Evolutionary conservation across 2,329 filamentous ascomycete genomes (phyloP).

Genomic region (Hypomyces perniciosus): DNA sequence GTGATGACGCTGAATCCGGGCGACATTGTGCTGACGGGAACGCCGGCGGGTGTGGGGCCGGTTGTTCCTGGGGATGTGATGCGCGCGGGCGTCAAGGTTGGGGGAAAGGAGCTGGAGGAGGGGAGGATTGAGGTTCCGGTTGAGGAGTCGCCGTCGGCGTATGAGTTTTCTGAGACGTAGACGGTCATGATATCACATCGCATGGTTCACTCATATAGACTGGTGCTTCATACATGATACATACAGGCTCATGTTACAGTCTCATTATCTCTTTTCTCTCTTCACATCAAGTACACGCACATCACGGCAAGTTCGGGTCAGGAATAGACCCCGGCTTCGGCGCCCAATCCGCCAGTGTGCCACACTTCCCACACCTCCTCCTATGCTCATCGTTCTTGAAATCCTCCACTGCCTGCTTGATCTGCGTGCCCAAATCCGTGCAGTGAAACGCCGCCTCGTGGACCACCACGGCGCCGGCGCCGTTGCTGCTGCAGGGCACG

Average conservation of each 20-base stretch:
- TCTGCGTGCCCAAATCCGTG: conserved; percentile 86
- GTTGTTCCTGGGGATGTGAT: conserved; percentile 84
- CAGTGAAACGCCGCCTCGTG: conserved; percentile 86
- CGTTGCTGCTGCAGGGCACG: conserved; percentile 47
- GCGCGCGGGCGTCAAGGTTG: conserved; percentile 72
- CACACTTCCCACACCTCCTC: conserved; percentile 73
- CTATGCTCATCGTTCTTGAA: conserved; percentile 64
- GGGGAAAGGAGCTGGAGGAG: conserved; percentile 78
- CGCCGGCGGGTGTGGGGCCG: conserved; percentile 88
- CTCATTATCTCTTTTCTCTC: background rate
- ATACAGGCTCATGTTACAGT: background rate
- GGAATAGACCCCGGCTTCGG: conserved; percentile 54
- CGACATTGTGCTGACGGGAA: conserved; percentile 93
- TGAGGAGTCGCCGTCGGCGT: conserved; percentile 70
- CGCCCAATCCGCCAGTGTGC: conserved; percentile 64
- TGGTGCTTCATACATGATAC: background rate
- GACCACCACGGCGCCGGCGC: conserved; percentile 46
- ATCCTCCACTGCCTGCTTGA: conserved; percentile 80
- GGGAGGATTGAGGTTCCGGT: conserved; percentile 78
- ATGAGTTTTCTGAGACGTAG: conserved; percentile 69
- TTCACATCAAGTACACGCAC: background rate
- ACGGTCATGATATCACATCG: conserved; percentile 8
- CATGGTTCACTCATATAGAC: too few relatives aligned
- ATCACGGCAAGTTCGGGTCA: conserved; percentile 48
- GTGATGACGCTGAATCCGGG: conserved; percentile 92